Evolutionary conservation across 2,329 filamentous ascomycete species (phyloP).

Genomic region (Cordyceps militaris): DNA sequence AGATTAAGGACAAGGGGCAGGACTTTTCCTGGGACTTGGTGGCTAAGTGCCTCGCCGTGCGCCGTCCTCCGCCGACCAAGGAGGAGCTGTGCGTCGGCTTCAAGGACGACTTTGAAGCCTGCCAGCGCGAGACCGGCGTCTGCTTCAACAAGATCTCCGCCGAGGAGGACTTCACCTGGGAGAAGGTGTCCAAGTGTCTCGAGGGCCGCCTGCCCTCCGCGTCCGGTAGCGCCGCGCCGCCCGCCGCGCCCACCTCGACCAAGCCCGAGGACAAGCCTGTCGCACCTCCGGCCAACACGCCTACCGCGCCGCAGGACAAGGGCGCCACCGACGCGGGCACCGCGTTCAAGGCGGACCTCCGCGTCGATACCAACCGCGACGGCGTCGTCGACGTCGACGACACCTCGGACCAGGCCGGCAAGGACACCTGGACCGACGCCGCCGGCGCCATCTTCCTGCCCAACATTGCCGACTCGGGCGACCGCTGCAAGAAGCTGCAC

Average conservation of each 20-base stretch:
- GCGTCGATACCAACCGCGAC: slow-evolving; percentile 30
- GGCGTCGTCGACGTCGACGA: slow-evolving; percentile 17
- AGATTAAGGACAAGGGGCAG: not conserved
- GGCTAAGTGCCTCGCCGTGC: not conserved
- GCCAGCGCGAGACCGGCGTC: not conserved
- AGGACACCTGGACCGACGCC: slow-evolving; percentile 19
- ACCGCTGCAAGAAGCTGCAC: slow-evolving; percentile 22
- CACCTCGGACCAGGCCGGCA: slow-evolving; percentile 11
- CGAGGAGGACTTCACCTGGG: not conserved
- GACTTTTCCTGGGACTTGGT: not conserved
- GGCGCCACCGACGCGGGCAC: not conserved
- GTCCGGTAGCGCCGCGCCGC: too few species aligned
- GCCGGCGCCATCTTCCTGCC: slow-evolving; percentile 30
- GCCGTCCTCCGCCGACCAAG: not conserved
- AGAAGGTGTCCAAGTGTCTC: not conserved
- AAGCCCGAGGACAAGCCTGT: not conserved
- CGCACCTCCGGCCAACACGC: not conserved
- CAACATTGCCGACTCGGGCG: slow-evolving; percentile 28
- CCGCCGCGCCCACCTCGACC: too few species aligned
- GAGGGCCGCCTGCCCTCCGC: not conserved
- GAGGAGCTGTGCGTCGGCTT: not conserved
- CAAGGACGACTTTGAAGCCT: not conserved
- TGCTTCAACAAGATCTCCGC: not conserved
- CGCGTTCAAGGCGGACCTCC: slow-evolving; percentile 13
- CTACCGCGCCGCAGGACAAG: not conserved